These are phyloP conservation scores for Butyriboletus loyo DNA, from an alignment of 768 basidiomycete genomes.

Conservation along the genomic window DNA sequence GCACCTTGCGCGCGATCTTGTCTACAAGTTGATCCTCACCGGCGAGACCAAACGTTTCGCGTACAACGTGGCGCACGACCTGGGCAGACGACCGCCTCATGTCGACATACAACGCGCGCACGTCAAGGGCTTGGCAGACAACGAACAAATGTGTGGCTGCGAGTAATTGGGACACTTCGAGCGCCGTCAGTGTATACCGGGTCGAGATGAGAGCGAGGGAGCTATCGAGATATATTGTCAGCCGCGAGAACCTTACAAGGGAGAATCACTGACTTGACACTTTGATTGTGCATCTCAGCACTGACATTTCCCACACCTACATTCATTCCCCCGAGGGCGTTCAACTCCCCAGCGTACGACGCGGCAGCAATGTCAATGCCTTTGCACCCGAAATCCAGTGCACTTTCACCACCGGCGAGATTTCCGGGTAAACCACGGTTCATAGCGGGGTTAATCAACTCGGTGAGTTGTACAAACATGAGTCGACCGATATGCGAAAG, in stretches of 20 bases:
- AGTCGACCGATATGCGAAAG: constrained; percentile 71
- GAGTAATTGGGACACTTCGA: constrained; percentile 75
- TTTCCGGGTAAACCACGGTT: constrained; percentile 80
- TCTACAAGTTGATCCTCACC: constrained; percentile 13
- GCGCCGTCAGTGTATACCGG: constrained; percentile 71
- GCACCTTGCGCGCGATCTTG: constrained; percentile 31
- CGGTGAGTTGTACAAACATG: constrained; percentile 60
- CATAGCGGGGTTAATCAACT: constrained; percentile 55
- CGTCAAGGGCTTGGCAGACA: constrained; percentile 80
- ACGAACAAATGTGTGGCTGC: constrained; percentile 75
- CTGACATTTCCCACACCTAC: constrained; percentile 83
- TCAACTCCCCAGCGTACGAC: constrained; percentile 79
- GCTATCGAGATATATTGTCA: constrained; percentile 34
- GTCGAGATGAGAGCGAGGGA: constrained; percentile 83
- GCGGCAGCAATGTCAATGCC: constrained; percentile 83
- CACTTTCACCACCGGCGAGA: constrained; percentile 75
- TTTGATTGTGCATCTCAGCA: constrained; percentile 92
- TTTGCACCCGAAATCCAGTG: constrained; percentile 78
- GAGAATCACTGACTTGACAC: constrained; percentile 65
- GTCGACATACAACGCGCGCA: constrained; percentile 71
- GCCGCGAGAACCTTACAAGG: neutral
- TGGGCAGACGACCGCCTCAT: constrained; percentile 39
- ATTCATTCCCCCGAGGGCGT: constrained; percentile 68
- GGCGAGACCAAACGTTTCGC: constrained; percentile 12
- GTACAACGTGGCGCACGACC: constrained; percentile 20